Conservation (phyloP, 2,329 filamentous ascomycete genomes). For the Gaeumannomyces sp. region DNA sequence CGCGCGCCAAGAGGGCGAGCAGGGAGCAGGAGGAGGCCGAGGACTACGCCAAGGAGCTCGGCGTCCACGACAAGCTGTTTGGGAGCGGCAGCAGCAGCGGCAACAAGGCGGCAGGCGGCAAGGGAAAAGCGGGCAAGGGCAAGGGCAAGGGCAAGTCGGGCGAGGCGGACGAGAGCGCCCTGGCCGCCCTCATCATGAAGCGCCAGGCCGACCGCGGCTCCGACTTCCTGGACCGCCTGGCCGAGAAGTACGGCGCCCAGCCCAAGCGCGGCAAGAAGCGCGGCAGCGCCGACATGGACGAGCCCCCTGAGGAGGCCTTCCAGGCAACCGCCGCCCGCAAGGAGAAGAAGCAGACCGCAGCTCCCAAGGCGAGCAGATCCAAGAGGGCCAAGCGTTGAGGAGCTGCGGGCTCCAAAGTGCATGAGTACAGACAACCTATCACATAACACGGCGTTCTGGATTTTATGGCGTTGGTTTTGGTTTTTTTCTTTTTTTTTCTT, state of each 20-base stretch:
- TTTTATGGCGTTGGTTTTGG: background rate
- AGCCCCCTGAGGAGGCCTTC: constrained; percentile 56
- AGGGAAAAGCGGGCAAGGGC: background rate
- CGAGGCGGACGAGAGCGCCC: constrained; percentile 34
- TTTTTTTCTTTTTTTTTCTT: background rate
- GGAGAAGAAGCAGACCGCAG: constrained; percentile 26
- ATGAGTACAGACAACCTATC: background rate
- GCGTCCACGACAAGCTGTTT: constrained; percentile 65
- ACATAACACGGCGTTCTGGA: background rate
- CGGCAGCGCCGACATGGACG: constrained; percentile 50
- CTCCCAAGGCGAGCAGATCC: constrained; percentile 15
- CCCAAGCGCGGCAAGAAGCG: constrained; percentile 48
- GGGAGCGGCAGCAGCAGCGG: constrained; percentile 31
- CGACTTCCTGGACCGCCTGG: constrained; percentile 65
- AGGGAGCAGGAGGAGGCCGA: constrained; percentile 68
- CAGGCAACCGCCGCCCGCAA: constrained; percentile 49
- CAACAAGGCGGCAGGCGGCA: constrained; percentile 19
- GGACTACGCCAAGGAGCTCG: constrained; percentile 67
- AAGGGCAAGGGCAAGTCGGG: constrained; percentile 32
- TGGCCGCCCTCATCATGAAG: constrained; percentile 70
- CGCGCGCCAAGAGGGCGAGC: constrained; percentile 54
- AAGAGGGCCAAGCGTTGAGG: constrained; percentile 12
- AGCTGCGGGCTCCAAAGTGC: background rate
- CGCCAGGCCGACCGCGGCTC: constrained; percentile 58
- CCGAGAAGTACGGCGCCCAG: constrained; percentile 65